Conservation (phyloP, 1,139 yeast genomes). For the Scheffersomyces parashehatae region DNA sequence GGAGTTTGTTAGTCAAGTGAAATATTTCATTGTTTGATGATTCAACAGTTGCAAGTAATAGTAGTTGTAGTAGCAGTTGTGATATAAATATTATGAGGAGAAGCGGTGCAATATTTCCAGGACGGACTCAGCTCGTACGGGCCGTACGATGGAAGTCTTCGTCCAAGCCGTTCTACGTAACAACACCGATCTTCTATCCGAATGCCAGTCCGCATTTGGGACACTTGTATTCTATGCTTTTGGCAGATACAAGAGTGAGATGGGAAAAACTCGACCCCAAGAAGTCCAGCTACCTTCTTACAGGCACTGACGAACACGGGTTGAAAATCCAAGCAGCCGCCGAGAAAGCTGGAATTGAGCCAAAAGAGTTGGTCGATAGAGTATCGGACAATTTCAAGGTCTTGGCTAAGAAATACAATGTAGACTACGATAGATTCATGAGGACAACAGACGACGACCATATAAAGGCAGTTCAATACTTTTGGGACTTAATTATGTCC, state of each 20-base stretch:
- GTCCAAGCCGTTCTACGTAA: slow-evolving; percentile 52
- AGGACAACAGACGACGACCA: slow-evolving; percentile 91
- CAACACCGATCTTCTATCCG: slow-evolving; percentile 95
- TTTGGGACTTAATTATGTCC: slow-evolving; percentile 65
- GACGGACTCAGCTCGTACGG: no score
- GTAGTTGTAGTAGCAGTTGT: no score
- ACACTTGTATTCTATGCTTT: slow-evolving; percentile 83
- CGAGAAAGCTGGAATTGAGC: slow-evolving; percentile 48
- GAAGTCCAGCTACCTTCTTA: slow-evolving; percentile 55
- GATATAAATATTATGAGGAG: no score
- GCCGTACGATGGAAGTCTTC: background rate
- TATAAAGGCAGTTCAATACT: slow-evolving; percentile 54
- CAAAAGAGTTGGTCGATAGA: slow-evolving; percentile 71
- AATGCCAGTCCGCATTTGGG: slow-evolving; percentile 96
- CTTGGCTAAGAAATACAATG: slow-evolving; percentile 57
- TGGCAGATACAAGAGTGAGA: slow-evolving; percentile 75
- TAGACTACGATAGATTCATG: slow-evolving; percentile 74
- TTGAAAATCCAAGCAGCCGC: slow-evolving; percentile 81
- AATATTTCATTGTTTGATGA: no score
- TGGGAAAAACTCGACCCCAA: slow-evolving; percentile 58
- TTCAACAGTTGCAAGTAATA: no score
- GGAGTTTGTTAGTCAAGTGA: no score
- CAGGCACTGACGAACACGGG: slow-evolving; percentile 99
- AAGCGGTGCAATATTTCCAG: no score
- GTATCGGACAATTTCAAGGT: slow-evolving; percentile 63